These are phyloP conservation scores for Wickerhamomyces pijperi DNA, from an alignment of 805 yeast species.

Conservation along the genomic window DNA sequence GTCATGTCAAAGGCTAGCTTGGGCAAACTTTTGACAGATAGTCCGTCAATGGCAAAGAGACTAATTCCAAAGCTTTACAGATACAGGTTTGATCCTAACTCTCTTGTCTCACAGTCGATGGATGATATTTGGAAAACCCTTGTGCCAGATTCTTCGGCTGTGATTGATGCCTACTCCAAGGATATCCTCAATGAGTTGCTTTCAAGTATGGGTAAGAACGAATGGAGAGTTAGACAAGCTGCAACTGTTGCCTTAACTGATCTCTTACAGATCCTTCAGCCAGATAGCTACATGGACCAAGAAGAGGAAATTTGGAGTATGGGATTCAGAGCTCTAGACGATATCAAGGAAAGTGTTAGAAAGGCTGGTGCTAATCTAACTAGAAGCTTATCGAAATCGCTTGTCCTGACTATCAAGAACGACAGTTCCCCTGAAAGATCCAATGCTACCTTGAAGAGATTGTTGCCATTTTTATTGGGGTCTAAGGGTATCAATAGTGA, in stretches of 20 bases:
- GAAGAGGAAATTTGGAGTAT: constrained; percentile 73
- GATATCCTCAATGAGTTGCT: constrained; percentile 55
- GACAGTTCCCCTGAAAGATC: constrained; percentile 30
- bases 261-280: constrained; percentile 48
- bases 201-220: constrained; percentile 61
- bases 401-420: constrained; percentile 46
- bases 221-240: constrained; percentile 93
- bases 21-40: constrained; percentile 44
- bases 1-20: constrained; percentile 71
- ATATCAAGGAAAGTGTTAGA: constrained; percentile 87
- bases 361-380: constrained; percentile 67
- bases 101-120: constrained; percentile 72
- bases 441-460: constrained; percentile 34
- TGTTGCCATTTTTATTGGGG: constrained; percentile 76
- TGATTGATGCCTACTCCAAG: constrained; percentile 42
- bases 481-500: constrained; percentile 70
- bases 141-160: constrained; percentile 41
- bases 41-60: constrained; percentile 41
- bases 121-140: constrained; percentile 76
- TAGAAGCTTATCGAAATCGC: constrained; percentile 47
- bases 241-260: constrained; percentile 63
- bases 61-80: constrained; percentile 77
- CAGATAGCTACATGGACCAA: constrained; percentile 34
- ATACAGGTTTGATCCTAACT: constrained; percentile 76
- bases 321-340: constrained; percentile 86